A percentile compares a stretch with the other conserved stretches of the same genome.
These are phyloP conservation scores for Blumeriella jaapii DNA, from an alignment of 2,329 filamentous ascomycete genomes.

Conservation along the genomic window DNA sequence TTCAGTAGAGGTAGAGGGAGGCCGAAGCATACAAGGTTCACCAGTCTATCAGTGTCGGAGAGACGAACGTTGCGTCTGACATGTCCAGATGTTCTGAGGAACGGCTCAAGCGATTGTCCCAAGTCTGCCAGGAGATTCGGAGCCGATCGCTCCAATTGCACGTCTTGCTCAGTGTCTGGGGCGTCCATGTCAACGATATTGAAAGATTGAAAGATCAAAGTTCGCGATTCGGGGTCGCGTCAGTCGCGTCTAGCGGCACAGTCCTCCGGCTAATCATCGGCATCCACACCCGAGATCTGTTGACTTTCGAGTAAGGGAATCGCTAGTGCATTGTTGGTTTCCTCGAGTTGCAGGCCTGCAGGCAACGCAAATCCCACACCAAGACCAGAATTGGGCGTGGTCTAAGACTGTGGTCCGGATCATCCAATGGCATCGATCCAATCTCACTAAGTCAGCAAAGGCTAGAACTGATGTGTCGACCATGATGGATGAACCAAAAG, in stretches of 20 bases:
- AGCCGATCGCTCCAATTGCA: constrained; percentile 50
- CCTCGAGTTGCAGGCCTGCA: too few relatives aligned
- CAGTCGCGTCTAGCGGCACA: neutral
- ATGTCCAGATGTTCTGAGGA: constrained; percentile 37
- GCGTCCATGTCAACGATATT: constrained; percentile 40
- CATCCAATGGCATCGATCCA: too few relatives aligned
- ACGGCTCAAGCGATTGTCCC: constrained; percentile 38
- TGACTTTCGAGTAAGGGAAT: neutral
- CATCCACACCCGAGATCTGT: too few relatives aligned
- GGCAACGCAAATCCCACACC: too few relatives aligned
- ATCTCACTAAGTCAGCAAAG: too few relatives aligned
- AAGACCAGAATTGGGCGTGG: too few relatives aligned
- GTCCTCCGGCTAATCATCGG: neutral
- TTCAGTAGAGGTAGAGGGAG: neutral
- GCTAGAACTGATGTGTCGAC: too few relatives aligned
- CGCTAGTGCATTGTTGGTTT: too few relatives aligned
- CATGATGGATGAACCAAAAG: too few relatives aligned
- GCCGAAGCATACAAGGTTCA: constrained; percentile 31
- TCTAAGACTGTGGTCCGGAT: too few relatives aligned
- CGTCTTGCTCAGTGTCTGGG: constrained; percentile 46
- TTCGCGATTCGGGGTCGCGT: neutral
- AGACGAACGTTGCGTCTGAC: constrained; percentile 39
- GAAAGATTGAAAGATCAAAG: neutral
- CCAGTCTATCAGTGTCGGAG: constrained; percentile 38
- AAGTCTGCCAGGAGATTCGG: constrained; percentile 48